Base-by-base conservation (phyloP, 768 basidiomycete species). In the Collybiopsis luxurians region DNA sequence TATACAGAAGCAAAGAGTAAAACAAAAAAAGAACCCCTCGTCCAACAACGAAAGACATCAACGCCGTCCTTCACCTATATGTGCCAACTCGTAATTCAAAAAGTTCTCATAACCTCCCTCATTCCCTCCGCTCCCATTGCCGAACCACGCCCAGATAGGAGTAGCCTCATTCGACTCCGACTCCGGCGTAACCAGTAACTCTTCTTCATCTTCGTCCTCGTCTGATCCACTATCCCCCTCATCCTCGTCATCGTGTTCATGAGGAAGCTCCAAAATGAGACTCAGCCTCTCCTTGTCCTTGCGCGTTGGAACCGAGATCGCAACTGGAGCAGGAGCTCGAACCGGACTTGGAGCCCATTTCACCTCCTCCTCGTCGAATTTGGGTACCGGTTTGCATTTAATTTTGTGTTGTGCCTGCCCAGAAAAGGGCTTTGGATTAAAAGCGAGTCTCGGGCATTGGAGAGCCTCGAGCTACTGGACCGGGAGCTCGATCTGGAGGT, bases 361-460 rank as follows among this genome's bases (percentile, higher is more conserved):
- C 12, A 13, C 10, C 17, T 45, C 30, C n/a, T n/a, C n/a, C n/a
- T n/a, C n/a, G 24, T 34, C 42, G 15, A 34, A 13, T 31, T 55
- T 34, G 9, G 53, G 53, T 27, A 55, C 53, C 12, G 53, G 53
- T 45, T 55, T 55, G n/a, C 53, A 27, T 55, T 55, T 55, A 13
- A 55, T 45, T 26, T 23, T 39, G 31, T 55, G 53, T 21, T n/a
- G n/a, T n/a, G 31, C n/a, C 21, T 12, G 11, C 6, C 30, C 17
- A 30, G 40, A 44, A 23, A 42, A 28, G n/a, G n/a, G n/a, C n/a
- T n/a, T 30, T 21, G 43, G 13, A 45, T 34, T 3, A 55, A 21
- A n/a, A n/a, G n/a, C n/a, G n/a, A n/a, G n/a, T n/a, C n/a, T n/a
- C n/a, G n/a, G 28, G 53, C 43, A 21, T 44, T 55, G 24, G 42